Evolutionary conservation across 1,139 yeast genomes (phyloP), one percentile per base, ranked within the genome.

Genomic region (Blastobotrys indianensis): DNA sequence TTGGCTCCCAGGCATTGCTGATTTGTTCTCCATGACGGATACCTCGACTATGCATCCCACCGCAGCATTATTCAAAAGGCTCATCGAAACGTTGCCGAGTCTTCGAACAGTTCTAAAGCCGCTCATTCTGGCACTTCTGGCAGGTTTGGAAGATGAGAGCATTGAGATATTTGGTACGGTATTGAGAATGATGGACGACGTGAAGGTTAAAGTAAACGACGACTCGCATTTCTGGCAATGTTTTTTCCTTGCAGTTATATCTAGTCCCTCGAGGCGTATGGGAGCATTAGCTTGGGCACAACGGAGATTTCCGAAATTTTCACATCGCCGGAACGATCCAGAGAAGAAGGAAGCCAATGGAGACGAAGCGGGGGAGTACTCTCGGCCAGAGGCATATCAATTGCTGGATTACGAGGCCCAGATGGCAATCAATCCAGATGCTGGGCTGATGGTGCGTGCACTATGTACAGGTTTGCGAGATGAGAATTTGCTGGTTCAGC

Each of bases 1-100:
- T 1, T 92, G 98, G 97, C 70, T 90, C 2, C 95, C 97, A 0
- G 97, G 97, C 0, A 63, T 92, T 17, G 68, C 90, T 9, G 96
- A 97, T 0, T 69, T 92, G 41, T 77, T 90, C 73, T 77, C 94
- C 11, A 86, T 81, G 61, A 95, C 96, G 10, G 83, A 95, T 3
- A 85, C 88, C 59, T 85, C 84, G 56, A 88, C 92, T 41, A 88
- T 85, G 59, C 92, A 95, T 0, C 78, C 78, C 49, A 67, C 88
- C 44, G 72, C 90, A 29, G 75, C 74, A 23, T 65, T 90, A 1
- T 79, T 82, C 54, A 76, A 74, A 32, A 70, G 72, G 2, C 75
- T 76, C 54, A 60, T 90, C 7, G 67, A 85, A 5, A 72, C 75
- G 15, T 61, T 85, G 8, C 75, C 80, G 0, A 62, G 76, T 0